Base-by-base conservation (phyloP, 345 rosid species). In the Rhodamnia rubescens region DNA sequence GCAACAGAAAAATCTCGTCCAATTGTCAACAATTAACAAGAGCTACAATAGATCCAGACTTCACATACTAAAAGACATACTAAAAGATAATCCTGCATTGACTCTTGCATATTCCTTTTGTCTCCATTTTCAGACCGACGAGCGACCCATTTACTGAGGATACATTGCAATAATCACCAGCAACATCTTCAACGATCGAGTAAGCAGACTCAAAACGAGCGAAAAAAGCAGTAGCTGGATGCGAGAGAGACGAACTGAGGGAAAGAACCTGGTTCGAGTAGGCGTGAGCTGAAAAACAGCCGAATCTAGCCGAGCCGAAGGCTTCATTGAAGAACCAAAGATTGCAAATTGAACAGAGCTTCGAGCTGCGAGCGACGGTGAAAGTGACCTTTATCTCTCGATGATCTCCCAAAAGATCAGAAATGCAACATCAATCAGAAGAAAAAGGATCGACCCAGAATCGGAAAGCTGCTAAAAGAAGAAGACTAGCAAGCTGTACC, bases 221-320 rank as follows among this genome's bases (percentile, higher is more conserved):
- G n/a, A 10, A 18, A 78, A 27, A 81, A 54, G 42, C 74, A 8
- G 42, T 16, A 56, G 50, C 53, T 27, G 51, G 82, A 86, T 16
- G 49, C 36, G 52, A 44, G 11, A 53, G 49, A 54, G 32, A 59
- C n/a, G 49, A n/a, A 27, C 8, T 27, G 42, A 13, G 5, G 55
- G 83, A 56, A 58, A 36, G 84, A 87, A 97, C 99, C 98, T 92
- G 54, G 99, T 97, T 87, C 99, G 93, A 90, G 99, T 97, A 57
- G 99, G 99, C 85, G 99, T 97, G 90, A 96, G 99, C 87, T 96
- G 99, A 90, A 97, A 97, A 64, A 94, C 91, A 84, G 91, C 96
- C n/a, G 98, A 93, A 86, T 95, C 95, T 82, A 97, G 96, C 88
- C 91, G 93, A 88, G 95, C 93, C 55, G 95, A 95, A 55, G 98